Conservation (phyloP, 495 filamentous ascomycete species). For the Talaromyces ruber region DNA sequence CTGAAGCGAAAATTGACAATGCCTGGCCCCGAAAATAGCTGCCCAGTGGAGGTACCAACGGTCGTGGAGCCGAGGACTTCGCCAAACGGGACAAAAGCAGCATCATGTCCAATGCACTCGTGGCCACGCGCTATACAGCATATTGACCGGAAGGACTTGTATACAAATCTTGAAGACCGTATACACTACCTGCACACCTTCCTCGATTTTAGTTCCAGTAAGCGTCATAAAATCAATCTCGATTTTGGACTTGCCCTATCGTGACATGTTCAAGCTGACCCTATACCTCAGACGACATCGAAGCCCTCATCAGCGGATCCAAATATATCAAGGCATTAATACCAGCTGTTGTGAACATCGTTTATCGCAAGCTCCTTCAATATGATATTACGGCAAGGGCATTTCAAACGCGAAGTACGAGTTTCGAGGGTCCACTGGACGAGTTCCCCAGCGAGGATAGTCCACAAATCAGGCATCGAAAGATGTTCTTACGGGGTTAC, state of each 20-base stretch:
- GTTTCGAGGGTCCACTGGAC: constrained; percentile 53
- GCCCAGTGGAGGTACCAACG: neutral
- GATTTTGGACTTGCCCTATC: neutral
- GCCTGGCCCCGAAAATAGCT: neutral
- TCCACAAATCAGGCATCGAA: constrained; percentile 64
- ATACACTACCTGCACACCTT: constrained; percentile 65
- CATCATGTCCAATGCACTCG: constrained; percentile 3
- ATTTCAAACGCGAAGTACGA: constrained; percentile 59
- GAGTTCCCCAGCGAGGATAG: constrained; percentile 51
- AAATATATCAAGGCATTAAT: constrained; percentile 71
- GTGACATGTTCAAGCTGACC: neutral
- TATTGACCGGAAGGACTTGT: constrained; percentile 60
- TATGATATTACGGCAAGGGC: constrained; percentile 67
- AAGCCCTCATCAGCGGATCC: constrained; percentile 52
- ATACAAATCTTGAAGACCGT: constrained; percentile 56
- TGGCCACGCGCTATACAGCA: constrained; percentile 32
- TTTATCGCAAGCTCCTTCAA: constrained; percentile 67
- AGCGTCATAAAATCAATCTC: constrained; percentile 8
- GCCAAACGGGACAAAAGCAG: neutral
- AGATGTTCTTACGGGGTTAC: constrained; percentile 68
- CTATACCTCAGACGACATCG: constrained; percentile 49
- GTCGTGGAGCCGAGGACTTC: neutral
- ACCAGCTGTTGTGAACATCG: constrained; percentile 57
- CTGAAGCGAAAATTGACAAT: neutral
- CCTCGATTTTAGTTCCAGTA: constrained; percentile 63